phyloP scores from a whole-genome alignment of 139 green algal genomes.

The Chlamydomonas schloesseri region DNA sequence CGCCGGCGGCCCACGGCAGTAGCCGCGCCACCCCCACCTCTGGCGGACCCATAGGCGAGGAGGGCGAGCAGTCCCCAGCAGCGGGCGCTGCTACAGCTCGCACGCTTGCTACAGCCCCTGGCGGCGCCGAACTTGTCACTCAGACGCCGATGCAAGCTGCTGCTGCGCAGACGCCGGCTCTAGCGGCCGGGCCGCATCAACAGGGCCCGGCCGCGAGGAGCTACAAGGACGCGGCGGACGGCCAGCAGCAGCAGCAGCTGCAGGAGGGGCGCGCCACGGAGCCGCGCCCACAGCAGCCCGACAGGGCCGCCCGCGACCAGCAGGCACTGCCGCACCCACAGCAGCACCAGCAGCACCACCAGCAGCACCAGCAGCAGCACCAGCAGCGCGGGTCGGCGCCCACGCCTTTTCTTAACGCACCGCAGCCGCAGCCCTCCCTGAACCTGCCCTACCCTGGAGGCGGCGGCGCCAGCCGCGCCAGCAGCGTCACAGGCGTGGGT shows the following conservation, averaged over 20 bases:
- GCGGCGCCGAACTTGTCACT: too few relatives aligned
- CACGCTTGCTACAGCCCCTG: too few relatives aligned
- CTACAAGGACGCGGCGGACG: too few relatives aligned
- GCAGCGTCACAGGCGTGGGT: conserved; percentile 27
- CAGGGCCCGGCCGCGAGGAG: too few relatives aligned
- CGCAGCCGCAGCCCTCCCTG: not conserved
- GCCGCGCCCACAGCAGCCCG: not conserved
- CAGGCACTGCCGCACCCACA: not conserved
- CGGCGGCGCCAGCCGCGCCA: conserved; percentile 12
- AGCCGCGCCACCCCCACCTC: too few relatives aligned
- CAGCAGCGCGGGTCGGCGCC: not conserved
- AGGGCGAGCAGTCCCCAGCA: too few relatives aligned
- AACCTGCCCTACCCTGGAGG: not conserved
- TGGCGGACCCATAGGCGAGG: too few relatives aligned
- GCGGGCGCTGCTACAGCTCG: too few relatives aligned
- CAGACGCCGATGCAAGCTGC: not conserved
- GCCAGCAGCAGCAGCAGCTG: too few relatives aligned
- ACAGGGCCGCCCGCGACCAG: not conserved
- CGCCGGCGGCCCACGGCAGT: too few relatives aligned
- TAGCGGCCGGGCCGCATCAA: too few relatives aligned
- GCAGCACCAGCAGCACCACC: not conserved
- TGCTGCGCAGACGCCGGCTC: not conserved
- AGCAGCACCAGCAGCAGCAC: not conserved
- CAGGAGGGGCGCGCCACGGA: too few relatives aligned
- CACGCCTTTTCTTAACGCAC: not conserved